phyloP scores from a whole-genome alignment of 192 early-diverging fungal genomes.

The Neocallimastix lanati region DNA sequence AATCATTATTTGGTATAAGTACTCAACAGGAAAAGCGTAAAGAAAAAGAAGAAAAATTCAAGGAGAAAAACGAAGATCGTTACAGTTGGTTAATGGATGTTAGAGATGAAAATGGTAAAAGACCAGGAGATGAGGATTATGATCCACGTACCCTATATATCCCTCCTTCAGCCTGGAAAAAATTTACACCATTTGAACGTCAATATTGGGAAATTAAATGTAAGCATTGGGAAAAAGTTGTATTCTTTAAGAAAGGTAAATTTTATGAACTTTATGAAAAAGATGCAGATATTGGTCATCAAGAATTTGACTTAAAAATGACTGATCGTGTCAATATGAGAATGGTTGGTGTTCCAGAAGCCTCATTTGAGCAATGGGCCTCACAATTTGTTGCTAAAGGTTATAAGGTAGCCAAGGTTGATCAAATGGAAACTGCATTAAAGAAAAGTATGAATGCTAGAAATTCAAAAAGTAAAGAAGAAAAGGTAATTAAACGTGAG shows the following conservation, averaged over 20 bases:
- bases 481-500: constrained; percentile 69
- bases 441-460: constrained; percentile 83
- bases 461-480: constrained; percentile 25
- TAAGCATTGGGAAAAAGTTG: constrained; percentile 73
- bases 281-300: constrained; percentile 91
- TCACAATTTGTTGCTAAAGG: constrained; percentile 89
- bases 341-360: constrained; percentile 95
- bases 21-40: neutral
- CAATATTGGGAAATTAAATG: constrained; percentile 99
- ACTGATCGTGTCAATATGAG: constrained; percentile 96
- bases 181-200: constrained; percentile 86
- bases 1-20: neutral
- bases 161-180: constrained; percentile 55
- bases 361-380: constrained; percentile 85
- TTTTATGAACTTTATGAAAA: constrained; percentile 97
- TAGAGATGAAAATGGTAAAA: constrained; percentile 56
- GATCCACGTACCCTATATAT: constrained; percentile 81
- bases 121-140: constrained; percentile 55
- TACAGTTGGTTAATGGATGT: constrained; percentile 73
- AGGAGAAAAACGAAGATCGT: constrained; percentile 64
- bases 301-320: constrained; percentile 87
- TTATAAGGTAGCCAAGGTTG: constrained; percentile 88
- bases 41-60: constrained; percentile 49
- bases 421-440: constrained; percentile 89
- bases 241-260: constrained; percentile 99